phyloP scores from a whole-genome alignment of 176 grass and related monocot species.

The bread wheat (Triticum aestivum) region DNA sequence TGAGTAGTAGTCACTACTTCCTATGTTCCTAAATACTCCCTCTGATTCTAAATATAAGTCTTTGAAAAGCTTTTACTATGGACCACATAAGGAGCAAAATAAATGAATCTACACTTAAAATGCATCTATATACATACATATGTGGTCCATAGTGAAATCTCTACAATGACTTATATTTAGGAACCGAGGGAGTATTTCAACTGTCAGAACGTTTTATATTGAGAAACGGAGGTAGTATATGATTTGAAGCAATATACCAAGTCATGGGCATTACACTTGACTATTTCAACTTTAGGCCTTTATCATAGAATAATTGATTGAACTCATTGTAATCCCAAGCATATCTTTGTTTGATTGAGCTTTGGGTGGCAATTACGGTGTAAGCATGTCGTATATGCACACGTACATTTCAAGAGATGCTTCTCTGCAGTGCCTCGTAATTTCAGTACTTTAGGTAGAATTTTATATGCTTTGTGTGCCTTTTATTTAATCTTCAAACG shows the following conservation, averaged over 20 bases:
- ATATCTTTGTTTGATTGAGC: neutral
- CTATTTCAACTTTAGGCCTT: neutral
- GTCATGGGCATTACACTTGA: neutral
- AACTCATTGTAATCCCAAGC: neutral
- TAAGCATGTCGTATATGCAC: neutral
- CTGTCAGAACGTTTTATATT: too few species aligned
- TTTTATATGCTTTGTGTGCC: neutral
- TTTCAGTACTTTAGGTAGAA: neutral
- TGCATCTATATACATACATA: too few species aligned
- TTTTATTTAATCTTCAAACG: neutral
- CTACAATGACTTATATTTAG: too few species aligned
- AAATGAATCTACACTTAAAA: too few species aligned
- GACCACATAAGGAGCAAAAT: too few species aligned
- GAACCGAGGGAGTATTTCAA: too few species aligned
- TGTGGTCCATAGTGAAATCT: too few species aligned
- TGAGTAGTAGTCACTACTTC: too few species aligned
- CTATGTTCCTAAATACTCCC: too few species aligned
- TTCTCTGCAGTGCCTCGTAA: neutral
- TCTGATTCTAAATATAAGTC: too few species aligned
- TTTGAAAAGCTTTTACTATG: too few species aligned
- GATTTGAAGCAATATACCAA: constrained; percentile 23
- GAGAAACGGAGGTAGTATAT: neutral
- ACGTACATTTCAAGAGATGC: neutral
- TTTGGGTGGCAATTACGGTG: neutral
- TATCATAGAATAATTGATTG: neutral